Conservation (phyloP, 345 rosid genomes). For the Mallotus nudiflorus region DNA sequence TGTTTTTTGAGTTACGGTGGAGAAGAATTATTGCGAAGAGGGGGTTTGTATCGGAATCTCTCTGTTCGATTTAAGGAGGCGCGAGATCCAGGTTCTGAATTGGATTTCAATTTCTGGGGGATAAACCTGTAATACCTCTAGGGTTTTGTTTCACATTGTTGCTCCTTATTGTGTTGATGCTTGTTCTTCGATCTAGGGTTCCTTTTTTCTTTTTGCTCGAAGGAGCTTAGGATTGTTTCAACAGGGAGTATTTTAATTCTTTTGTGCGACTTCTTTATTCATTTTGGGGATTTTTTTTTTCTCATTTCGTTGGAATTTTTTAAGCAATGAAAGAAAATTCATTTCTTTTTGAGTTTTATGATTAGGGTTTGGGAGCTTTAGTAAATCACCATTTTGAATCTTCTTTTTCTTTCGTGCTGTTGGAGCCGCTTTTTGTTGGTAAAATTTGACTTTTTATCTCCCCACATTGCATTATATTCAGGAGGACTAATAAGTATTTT, state of each 20-base stretch:
- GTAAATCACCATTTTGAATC: not conserved
- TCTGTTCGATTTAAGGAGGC: too few species aligned
- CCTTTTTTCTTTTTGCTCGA: constrained; percentile 10
- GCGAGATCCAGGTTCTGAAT: constrained; percentile 28
- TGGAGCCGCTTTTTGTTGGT: not conserved
- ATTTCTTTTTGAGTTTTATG: not conserved
- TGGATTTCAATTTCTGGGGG: constrained; percentile 7
- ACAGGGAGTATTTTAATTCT: constrained; percentile 4
- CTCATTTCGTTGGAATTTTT: not conserved
- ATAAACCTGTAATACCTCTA: constrained; percentile 7
- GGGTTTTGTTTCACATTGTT: constrained; percentile 18
- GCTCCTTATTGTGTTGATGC: constrained; percentile 12
- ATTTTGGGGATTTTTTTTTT: not conserved
- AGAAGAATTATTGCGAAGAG: constrained; percentile 10
- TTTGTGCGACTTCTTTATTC: not conserved
- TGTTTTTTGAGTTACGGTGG: not conserved
- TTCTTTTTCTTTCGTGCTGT: too few species aligned
- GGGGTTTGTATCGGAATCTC: not conserved
- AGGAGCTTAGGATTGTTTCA: constrained; percentile 5
- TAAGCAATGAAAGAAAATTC: not conserved
- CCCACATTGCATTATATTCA: not conserved
- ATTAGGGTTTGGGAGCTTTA: constrained; percentile 2
- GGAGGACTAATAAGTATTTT: not conserved
- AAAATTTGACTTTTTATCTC: too few species aligned
- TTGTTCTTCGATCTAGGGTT: constrained; percentile 31